Percentiles rank a stretch among this genome's conserved stretches.
Evolutionary conservation across 768 basidiomycete species (phyloP).

Genomic region (Termitomyces titanicus): DNA sequence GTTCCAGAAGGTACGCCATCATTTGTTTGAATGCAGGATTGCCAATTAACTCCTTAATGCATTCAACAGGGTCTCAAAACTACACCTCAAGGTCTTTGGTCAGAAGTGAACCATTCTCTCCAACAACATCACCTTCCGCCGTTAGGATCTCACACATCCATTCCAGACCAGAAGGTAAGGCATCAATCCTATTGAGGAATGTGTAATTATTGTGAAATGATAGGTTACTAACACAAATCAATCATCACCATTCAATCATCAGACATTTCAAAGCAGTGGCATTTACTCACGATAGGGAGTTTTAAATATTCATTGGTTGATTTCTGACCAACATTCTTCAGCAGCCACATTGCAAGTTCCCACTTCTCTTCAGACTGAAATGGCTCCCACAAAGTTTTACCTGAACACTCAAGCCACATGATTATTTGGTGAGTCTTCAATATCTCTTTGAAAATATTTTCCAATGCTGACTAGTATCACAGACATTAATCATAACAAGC

Average conservation of each 20-base stretch:
- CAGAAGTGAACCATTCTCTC: constrained; percentile 7
- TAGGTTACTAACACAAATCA: background rate
- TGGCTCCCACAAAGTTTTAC: background rate
- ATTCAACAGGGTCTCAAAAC: constrained; percentile 25
- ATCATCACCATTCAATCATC: no score
- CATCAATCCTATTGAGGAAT: constrained; percentile 23
- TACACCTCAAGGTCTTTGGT: constrained; percentile 16
- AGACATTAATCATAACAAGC: background rate
- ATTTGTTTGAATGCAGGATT: constrained; percentile 27
- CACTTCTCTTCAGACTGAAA: constrained; percentile 25
- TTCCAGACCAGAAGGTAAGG: constrained; percentile 17
- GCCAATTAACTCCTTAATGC: constrained; percentile 22
- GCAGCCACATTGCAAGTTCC: constrained; percentile 30
- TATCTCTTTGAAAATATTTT: background rate
- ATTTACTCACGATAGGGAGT: constrained; percentile 22
- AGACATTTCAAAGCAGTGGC: no score
- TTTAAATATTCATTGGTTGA: constrained; percentile 29
- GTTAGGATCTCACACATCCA: constrained; percentile 21
- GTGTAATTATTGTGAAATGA: constrained; percentile 23
- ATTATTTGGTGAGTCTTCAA: constrained; percentile 22
- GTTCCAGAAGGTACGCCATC: constrained; percentile 24
- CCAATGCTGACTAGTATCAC: background rate
- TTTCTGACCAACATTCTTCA: constrained; percentile 20
- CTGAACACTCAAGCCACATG: background rate
- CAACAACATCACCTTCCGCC: constrained; percentile 14